Base-by-base conservation (phyloP, 2,329 filamentous ascomycete species). In the Penicillium sp. region DNA sequence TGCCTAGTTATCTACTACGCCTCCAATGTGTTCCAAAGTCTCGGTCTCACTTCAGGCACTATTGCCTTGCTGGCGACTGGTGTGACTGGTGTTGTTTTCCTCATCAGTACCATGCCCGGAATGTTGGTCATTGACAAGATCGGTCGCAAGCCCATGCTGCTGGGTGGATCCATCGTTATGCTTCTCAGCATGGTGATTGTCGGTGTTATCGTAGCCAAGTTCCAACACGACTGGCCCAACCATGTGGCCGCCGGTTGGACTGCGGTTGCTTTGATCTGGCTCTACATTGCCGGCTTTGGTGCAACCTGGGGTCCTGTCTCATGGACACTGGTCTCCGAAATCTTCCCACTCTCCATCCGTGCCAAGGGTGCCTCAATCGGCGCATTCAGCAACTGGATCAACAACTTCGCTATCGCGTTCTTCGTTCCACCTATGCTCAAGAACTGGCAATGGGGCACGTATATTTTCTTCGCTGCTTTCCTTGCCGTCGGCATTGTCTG, bases 1-100 rank as follows among this genome's bases (percentile, higher is more conserved):
- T 3, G 1, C 42, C 4, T 18, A 64, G 64, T 77, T 7, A 78
- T 81, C 11, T 80, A 82, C 56, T 59, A 74, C 65, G 60, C 72
- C 49, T 69, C 71, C n/a, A 65, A 67, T 59, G 63, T 78, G 52
- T 68, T 76, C 24, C 32, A 67, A 3, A 67, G 64, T 9, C 72
- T 75, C 1, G 62, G 72, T n/a, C 56, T 72, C 13, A 72, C 71
- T 1, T 60, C 67, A 18, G 66, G 68, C 4, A 72, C 68, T 2
- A 66, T 66, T 43, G 67, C 67, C 5, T 61, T 73, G 7, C 55
- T 73, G 10, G 71, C 71, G 1, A 72, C 70, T 13, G 70, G 70
- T 43, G 70, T 73, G 16, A 70, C 67, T 2, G 70, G 70, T 8
- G 64, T 70, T 4, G 67, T 72, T 0, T 69, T 71, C 47, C 47